These are phyloP conservation scores for Pythium aristosporum DNA, from an alignment of 352 stramenopile genomes.

Conservation along the genomic window DNA sequence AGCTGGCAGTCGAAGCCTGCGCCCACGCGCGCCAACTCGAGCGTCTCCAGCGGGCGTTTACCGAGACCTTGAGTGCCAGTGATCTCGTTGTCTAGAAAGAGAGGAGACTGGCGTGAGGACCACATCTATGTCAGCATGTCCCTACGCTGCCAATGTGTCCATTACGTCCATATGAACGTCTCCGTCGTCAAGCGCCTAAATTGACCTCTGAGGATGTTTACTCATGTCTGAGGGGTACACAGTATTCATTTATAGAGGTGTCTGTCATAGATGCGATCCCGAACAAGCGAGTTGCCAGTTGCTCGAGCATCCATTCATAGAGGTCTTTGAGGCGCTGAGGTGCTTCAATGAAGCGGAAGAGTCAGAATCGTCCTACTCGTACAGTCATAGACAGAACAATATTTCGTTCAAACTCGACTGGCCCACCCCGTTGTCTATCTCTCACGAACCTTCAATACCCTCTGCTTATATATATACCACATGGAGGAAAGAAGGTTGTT, in stretches of 20 bases:
- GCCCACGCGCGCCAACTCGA: constrained; percentile 17
- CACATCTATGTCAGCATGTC: no score
- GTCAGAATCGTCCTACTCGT: constrained; percentile 1
- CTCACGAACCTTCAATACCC: no score
- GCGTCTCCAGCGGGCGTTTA: not conserved
- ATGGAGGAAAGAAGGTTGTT: no score
- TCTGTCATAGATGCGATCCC: not conserved
- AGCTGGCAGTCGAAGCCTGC: constrained; percentile 20
- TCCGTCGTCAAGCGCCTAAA: not conserved
- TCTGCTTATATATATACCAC: no score
- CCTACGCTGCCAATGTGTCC: no score
- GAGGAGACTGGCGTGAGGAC: no score
- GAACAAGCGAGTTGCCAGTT: not conserved
- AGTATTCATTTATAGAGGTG: not conserved
- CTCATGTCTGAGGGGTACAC: not conserved
- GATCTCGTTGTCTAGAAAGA: not conserved
- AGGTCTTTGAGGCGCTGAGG: not conserved
- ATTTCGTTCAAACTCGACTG: not conserved
- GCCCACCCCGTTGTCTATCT: no score
- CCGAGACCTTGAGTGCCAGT: not conserved
- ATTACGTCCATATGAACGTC: not conserved
- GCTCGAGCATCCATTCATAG: not conserved
- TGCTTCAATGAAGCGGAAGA: not conserved
- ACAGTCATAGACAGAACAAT: constrained; percentile 18
- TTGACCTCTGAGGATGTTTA: not conserved